These are phyloP conservation scores for Quillaja saponaria DNA, from an alignment of 306 rosid species.

Conservation along the genomic window DNA sequence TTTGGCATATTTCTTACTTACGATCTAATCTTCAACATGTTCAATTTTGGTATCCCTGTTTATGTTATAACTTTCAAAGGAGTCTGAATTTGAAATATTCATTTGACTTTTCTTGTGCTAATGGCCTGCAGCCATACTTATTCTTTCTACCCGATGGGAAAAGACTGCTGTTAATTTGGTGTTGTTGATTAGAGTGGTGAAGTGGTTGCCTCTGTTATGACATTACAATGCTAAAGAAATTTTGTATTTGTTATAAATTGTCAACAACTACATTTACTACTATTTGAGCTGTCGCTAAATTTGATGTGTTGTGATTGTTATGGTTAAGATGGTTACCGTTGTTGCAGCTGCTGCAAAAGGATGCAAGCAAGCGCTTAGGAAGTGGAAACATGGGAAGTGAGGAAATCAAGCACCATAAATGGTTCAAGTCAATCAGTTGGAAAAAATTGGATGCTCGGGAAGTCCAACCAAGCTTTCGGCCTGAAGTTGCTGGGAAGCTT, in stretches of 20 bases:
- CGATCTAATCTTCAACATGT: too few species aligned
- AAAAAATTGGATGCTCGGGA: slow-evolving; percentile 70
- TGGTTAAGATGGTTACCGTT: neutral
- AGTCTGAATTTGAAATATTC: too few species aligned
- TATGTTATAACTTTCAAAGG: too few species aligned
- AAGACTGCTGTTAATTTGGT: too few species aligned
- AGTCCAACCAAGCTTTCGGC: slow-evolving; percentile 87
- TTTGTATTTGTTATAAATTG: neutral
- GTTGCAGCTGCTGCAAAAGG: slow-evolving; percentile 82
- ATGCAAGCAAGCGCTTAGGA: slow-evolving; percentile 69
- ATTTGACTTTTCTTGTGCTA: too few species aligned
- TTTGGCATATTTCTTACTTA: too few species aligned
- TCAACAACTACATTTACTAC: slow-evolving; percentile 1
- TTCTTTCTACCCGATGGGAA: too few species aligned
- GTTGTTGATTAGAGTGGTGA: too few species aligned
- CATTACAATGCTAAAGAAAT: neutral
- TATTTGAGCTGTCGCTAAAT: neutral
- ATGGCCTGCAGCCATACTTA: too few species aligned
- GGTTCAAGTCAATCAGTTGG: slow-evolving; percentile 92
- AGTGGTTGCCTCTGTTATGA: too few species aligned
- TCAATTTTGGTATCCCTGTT: too few species aligned
- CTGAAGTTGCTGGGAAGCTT: slow-evolving; percentile 77
- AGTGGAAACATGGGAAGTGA: slow-evolving; percentile 61
- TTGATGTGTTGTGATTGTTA: neutral
- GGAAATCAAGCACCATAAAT: slow-evolving; percentile 83